Evolutionary conservation across 2,329 filamentous ascomycete genomes (phyloP).

Genomic region (Arthrocladium fulminans): DNA sequence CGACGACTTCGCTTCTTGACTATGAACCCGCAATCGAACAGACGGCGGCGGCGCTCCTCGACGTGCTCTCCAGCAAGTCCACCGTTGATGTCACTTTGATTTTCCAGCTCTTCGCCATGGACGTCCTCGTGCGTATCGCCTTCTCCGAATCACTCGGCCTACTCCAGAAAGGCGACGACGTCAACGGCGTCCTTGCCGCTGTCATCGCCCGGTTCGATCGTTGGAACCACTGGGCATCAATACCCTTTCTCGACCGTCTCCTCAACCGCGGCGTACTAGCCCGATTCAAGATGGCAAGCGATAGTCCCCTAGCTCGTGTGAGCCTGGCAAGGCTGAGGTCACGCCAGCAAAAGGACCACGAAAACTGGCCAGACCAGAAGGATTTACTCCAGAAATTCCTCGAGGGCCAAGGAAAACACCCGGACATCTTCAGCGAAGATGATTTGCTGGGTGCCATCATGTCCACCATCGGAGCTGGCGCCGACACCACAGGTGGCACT

Average conservation of each 20-base stretch:
- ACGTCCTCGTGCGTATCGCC: conserved; percentile 35
- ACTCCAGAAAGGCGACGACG: conserved; percentile 33
- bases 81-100: too few species aligned
- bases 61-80: too few species aligned
- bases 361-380: conserved; percentile 43
- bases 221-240: conserved; percentile 10
- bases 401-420: conserved; percentile 9
- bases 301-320: conserved; percentile 56
- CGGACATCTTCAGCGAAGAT: conserved; percentile 10
- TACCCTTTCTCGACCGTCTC: conserved; percentile 28
- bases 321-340: conserved; percentile 58
- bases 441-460: conserved; percentile 10
- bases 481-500: conserved; percentile 68
- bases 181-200: conserved; percentile 29
- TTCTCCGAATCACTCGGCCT: conserved; percentile 37
- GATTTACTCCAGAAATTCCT: conserved; percentile 14
- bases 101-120: conserved; percentile 49
- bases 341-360: conserved; percentile 50
- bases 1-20: conserved; percentile 9
- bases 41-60: too few species aligned
- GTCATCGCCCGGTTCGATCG: conserved; percentile 10
- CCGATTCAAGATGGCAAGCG: conserved; percentile 51
- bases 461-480: conserved; percentile 52
- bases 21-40: conserved; percentile 13
- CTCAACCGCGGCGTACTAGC: conserved; percentile 64